Base-by-base conservation (phyloP, 164 flowering plant genomes). In the Amborella trichopoda region DNA sequence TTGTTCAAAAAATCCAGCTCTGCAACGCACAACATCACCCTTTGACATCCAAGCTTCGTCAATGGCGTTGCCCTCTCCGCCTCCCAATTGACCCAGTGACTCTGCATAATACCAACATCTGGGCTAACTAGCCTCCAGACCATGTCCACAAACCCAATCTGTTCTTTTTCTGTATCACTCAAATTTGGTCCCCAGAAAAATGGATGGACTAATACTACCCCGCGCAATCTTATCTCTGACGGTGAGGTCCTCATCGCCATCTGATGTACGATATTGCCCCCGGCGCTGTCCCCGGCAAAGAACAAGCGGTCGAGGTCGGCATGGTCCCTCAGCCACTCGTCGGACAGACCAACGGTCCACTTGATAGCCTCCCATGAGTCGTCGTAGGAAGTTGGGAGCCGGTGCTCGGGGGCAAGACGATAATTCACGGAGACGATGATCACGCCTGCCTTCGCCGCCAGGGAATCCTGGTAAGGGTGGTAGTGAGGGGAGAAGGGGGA, bases 21-120 rank as follows among this genome's bases (percentile, higher is more conserved):
- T 20, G 75, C 68, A 36, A 65, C 58, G 24, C 61, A 68, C 0
- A 73, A 60, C 22, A 68, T 6, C 56, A 70, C 67, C 27, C 48
- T 50, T 5, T 22, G 23, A 26, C 69, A 58, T 32, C 55, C 65
- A 20, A 66, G 10, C 28, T 25, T 13, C 26, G 26, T 8, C 55
- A 68, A 16, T 4, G 55, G 48, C 44, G 63, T 62, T 18, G 48
- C 54, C 1, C 27, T 26, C 18, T 44, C 62, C 3, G 26, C 43
- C 0, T 23, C 54, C 33, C 63, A 67, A 36, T 68, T 63, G 30
- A 68, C 9, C 2, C 8, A 40, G 39, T 63, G 63, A 18, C 68
- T 65, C 34, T 66, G 60, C 10, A 17, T 26, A 2, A 55, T 56
- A 0, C 13, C 26, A 10, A 38, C 36, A n/a, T 42, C 39, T 0